Conservation (phyloP, 805 yeast species). For the Helenozyma baotianmanensis region DNA sequence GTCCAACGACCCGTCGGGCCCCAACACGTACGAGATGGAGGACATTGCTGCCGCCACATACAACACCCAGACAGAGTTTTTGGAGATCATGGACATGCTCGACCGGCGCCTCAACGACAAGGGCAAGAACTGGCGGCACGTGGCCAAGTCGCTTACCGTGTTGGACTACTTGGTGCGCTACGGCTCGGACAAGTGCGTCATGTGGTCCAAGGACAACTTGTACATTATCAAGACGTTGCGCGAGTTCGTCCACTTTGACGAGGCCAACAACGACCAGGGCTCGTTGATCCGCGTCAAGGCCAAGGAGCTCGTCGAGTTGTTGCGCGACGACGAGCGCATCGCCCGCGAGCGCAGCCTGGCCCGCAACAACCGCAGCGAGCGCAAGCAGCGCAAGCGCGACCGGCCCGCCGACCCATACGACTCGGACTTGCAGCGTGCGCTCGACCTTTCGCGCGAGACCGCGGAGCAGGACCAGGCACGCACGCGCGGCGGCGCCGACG, state of each 20-base stretch:
- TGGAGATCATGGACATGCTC: conserved; percentile 90
- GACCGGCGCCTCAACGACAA: conserved; percentile 90
- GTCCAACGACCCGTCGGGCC: conserved; percentile 80
- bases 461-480: conserved; percentile 76
- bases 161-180: conserved; percentile 79
- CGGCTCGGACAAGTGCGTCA: conserved; percentile 84
- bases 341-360: conserved; percentile 59
- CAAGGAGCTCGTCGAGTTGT: conserved; percentile 73
- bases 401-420: conserved; percentile 46
- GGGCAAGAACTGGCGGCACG: conserved; percentile 97
- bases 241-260: conserved; percentile 83
- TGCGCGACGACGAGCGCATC: conserved; percentile 79
- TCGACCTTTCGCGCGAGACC: conserved; percentile 73
- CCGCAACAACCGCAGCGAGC: conserved; percentile 1
- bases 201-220: conserved; percentile 87
- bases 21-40: conserved; percentile 76
- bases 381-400: not conserved
- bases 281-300: conserved; percentile 83
- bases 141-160: conserved; percentile 86
- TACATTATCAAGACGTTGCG: conserved; percentile 85
- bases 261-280: conserved; percentile 79
- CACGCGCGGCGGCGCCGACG: conserved; percentile 34
- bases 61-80: conserved; percentile 63
- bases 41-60: conserved; percentile 74
- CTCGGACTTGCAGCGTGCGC: conserved; percentile 71